A percentile compares a stretch with the other conserved stretches of the same genome.
Conservation (phyloP, 768 basidiomycete genomes). For the Auricularia auricula-judae region DNA sequence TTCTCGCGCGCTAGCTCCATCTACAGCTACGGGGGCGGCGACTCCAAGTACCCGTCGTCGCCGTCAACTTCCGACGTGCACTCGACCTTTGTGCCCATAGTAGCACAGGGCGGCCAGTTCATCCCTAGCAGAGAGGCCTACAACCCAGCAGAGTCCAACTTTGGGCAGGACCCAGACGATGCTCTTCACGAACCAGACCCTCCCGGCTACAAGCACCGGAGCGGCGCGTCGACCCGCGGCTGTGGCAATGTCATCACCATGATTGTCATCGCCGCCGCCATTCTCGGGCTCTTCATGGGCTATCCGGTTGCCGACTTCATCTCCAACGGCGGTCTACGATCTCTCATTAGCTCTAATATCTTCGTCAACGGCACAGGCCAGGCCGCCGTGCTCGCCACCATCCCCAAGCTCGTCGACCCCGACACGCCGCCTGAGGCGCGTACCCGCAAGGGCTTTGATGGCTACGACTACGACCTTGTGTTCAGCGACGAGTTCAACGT, state of each 20-base stretch:
- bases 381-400: slow-evolving; percentile 40
- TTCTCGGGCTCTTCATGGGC: not conserved
- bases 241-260: slow-evolving; percentile 1
- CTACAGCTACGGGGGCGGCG: not conserved
- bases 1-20: not conserved
- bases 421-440: slow-evolving; percentile 53
- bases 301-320: not conserved
- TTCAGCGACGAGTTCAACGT: slow-evolving; percentile 78
- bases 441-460: slow-evolving; percentile 62
- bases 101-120: not conserved
- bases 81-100: not conserved
- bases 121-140: not conserved
- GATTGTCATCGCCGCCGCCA: not conserved
- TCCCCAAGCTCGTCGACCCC: slow-evolving; percentile 56
- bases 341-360: slow-evolving; percentile 46
- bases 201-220: not conserved
- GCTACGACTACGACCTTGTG: slow-evolving; percentile 53
- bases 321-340: not conserved
- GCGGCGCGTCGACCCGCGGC: not conserved
- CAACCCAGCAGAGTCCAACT: not conserved
- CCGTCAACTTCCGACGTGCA: not conserved
- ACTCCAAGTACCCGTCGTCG: not conserved
- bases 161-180: not conserved
- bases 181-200: not conserved
- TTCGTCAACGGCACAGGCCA: slow-evolving; percentile 61